Conservation (phyloP, 2,329 filamentous ascomycete genomes). For the Zopfia rhizophila region DNA sequence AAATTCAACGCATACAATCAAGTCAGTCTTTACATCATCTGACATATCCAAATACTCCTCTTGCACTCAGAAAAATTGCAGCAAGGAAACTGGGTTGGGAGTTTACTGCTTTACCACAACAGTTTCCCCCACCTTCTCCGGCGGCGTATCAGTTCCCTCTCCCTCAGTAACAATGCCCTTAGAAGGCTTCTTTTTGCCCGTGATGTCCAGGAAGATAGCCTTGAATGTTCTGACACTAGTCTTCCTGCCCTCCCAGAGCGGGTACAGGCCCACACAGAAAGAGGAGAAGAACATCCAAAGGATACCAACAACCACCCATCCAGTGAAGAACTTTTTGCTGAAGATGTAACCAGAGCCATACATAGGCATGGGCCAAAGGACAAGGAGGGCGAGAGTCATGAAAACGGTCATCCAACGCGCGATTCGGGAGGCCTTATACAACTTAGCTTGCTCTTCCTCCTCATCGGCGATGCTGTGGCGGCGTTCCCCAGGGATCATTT, state of each 20-base stretch:
- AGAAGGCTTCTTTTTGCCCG: constrained; percentile 38
- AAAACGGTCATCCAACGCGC: constrained; percentile 68
- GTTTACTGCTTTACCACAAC: constrained; percentile 23
- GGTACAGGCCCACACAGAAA: constrained; percentile 81
- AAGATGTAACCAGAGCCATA: constrained; percentile 86
- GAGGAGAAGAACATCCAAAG: constrained; percentile 81
- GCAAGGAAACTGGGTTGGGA: no score
- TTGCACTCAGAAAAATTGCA: no score
- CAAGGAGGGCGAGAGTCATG: constrained; percentile 75
- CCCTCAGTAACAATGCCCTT: constrained; percentile 28
- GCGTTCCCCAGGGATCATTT: constrained; percentile 67
- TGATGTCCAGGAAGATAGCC: constrained; percentile 70
- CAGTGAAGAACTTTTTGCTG: constrained; percentile 82
- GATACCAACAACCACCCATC: constrained; percentile 75
- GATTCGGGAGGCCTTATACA: constrained; percentile 59
- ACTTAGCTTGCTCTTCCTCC: constrained; percentile 54
- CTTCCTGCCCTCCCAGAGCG: constrained; percentile 79
- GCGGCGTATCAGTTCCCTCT: constrained; percentile 29
- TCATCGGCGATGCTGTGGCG: constrained; percentile 51
- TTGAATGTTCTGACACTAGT: constrained; percentile 72
- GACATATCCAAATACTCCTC: no score
- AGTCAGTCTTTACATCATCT: no score
- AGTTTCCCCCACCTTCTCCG: constrained; percentile 34
- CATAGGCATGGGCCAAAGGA: constrained; percentile 94
- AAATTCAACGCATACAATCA: no score